Evolutionary conservation across 2,329 filamentous ascomycete species (phyloP), one percentile per base, ranked within the genome.

Genomic region (Plectosphaerella plurivora): DNA sequence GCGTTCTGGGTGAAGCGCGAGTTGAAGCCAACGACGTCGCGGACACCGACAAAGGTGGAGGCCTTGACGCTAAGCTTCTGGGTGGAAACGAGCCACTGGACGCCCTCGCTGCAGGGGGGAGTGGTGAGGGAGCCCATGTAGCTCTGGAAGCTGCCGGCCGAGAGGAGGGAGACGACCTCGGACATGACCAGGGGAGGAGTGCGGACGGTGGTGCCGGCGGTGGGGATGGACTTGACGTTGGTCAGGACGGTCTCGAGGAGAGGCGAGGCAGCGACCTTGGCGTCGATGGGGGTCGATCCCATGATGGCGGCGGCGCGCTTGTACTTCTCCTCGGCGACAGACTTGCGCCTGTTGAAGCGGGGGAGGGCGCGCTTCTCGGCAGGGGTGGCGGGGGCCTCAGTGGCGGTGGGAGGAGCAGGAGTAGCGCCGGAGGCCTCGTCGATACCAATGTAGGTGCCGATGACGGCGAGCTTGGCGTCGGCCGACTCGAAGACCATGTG

Each of bases 401-500:
- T 53, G 4, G 53, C 55, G 24, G 53, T 52, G 28, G 49, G 39
- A 5, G 20, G 54, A 37, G 57, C 51, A 18, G 51, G 54, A 5
- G 56, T 53, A 3, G 59, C 50, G 33, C 55, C 60, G 14, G 57
- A 57, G 10, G 59, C 58, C 37, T 64, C 63, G 54, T 66, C 64
- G 25, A 73, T 59, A 54, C 73, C 71, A 56, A 76, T 65, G 63
- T 74, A 76, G 47, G 69, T 63, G 47, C 72, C 73, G 36, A 77
- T 63, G 54, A 76, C 74, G 33, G 73, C 72, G 37, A 76, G 68
- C 51, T 73, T 61, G 14, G 64, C 57, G 36, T 60, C 62, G 12
- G 70, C 67, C 14, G 70, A 70, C 61, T 77, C 69, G 62, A 81
- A 82, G 41, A 85, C 82, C 73, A 84, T 80, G 68, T 86, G 82